These are phyloP conservation scores for Cystobasidium sp. DNA, from an alignment of 1,284 basidiomycete genomes.

Conservation along the genomic window DNA sequence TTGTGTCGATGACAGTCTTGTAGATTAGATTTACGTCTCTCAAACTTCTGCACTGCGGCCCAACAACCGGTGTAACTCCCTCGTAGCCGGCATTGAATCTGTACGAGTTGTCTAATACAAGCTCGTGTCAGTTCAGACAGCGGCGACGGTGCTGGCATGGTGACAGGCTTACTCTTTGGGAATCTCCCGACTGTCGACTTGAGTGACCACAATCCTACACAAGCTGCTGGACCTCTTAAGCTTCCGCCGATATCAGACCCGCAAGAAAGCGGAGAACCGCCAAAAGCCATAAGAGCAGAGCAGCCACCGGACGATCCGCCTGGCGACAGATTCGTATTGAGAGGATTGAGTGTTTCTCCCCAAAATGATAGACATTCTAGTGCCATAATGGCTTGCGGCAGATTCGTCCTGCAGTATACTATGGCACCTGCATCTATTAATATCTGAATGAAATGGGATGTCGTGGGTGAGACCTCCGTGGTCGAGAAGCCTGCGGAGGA, in stretches of 20 bases:
- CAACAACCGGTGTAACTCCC: conserved; percentile 53
- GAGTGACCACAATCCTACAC: conserved; percentile 56
- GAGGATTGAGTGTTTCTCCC: conserved; percentile 34
- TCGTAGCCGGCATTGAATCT: conserved; percentile 51
- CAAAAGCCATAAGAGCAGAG: conserved; percentile 39
- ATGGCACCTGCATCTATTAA: conserved; percentile 53
- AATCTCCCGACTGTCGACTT: conserved; percentile 55
- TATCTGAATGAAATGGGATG: conserved; percentile 44
- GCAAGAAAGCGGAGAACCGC: conserved; percentile 32
- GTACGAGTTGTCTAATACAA: conserved; percentile 13
- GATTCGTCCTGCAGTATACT: conserved; percentile 54
- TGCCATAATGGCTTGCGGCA: conserved; percentile 49
- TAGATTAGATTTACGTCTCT: conserved; percentile 56
- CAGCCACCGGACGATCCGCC: conserved; percentile 37
- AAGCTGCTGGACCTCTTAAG: conserved; percentile 49
- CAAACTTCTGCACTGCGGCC: conserved; percentile 55
- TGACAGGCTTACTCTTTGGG: conserved; percentile 48
- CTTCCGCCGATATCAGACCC: conserved; percentile 48
- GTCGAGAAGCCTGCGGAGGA: conserved; percentile 62
- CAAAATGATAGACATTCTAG: conserved; percentile 37
- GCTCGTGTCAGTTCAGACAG: too few species aligned
- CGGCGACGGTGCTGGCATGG: too few species aligned
- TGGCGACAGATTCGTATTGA: conserved; percentile 19
- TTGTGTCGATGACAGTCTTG: conserved; percentile 51
- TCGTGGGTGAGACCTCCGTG: neutral